phyloP scores from a whole-genome alignment of 495 filamentous ascomycete genomes.

The Parmelia sp. region DNA sequence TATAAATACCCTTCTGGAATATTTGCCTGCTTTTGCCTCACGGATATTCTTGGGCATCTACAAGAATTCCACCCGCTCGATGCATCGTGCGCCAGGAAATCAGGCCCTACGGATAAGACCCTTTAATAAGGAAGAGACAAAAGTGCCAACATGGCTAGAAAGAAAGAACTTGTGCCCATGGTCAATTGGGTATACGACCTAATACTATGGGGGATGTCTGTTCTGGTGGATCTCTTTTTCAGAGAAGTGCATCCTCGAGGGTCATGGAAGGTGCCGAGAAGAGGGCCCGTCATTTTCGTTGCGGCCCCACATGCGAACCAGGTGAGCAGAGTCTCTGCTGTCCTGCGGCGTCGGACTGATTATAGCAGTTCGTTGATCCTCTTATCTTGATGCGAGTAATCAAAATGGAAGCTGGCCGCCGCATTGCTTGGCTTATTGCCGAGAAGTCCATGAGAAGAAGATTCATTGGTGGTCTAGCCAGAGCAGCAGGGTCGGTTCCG shows the following conservation, averaged over 20 bases:
- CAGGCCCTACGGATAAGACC: background rate
- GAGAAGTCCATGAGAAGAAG: slow-evolving; percentile 84
- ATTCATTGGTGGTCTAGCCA: slow-evolving; percentile 78
- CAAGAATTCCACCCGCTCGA: background rate
- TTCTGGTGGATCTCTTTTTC: slow-evolving; percentile 93
- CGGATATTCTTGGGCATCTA: background rate
- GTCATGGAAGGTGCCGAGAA: slow-evolving; percentile 83
- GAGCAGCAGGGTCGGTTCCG: slow-evolving; percentile 75
- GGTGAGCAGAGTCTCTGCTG: slow-evolving; percentile 43
- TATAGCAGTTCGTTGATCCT: slow-evolving; percentile 81
- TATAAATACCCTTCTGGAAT: background rate
- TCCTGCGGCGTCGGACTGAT: slow-evolving; percentile 2
- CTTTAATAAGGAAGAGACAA: background rate
- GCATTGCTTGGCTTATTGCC: slow-evolving; percentile 86
- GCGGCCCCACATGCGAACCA: slow-evolving; percentile 99
- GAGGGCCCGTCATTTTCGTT: slow-evolving; percentile 88
- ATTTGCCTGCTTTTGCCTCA: background rate
- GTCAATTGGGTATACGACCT: slow-evolving; percentile 73
- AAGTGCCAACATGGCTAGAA: slow-evolving; percentile 27
- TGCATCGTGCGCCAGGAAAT: background rate
- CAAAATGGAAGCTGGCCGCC: slow-evolving; percentile 74
- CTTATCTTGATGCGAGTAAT: slow-evolving; percentile 88
- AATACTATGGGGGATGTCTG: slow-evolving; percentile 73
- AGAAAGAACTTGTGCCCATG: slow-evolving; percentile 60
- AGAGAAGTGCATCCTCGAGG: slow-evolving; percentile 92